Evolutionary conservation across 441 rosid species (phyloP).

Genomic region (Erysimum cheiri): DNA sequence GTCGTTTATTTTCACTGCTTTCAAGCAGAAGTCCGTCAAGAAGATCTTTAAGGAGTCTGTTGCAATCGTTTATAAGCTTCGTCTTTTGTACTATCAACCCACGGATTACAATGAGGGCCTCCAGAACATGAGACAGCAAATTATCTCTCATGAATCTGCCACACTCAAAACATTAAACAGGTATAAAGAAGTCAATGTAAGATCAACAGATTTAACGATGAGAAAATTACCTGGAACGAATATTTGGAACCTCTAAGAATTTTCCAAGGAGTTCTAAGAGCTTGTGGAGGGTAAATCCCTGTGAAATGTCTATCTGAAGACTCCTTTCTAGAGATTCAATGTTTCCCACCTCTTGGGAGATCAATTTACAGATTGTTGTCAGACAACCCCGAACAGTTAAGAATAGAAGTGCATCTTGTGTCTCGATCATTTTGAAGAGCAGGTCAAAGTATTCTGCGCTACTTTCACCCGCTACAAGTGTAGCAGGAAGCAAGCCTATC

Average conservation of each 20-base stretch:
- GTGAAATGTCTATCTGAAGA: conserved; percentile 98
- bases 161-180: conserved; percentile 43
- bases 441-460: conserved; percentile 98
- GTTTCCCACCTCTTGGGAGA: conserved; percentile 93
- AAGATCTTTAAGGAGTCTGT: conserved; percentile 93
- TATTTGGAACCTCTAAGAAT: conserved; percentile 93
- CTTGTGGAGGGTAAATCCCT: conserved; percentile 99
- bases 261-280: conserved; percentile 98
- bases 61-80: conserved; percentile 97
- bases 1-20: conserved; percentile 97
- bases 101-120: conserved; percentile 97
- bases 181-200: conserved; percentile 38
- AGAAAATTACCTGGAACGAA: conserved; percentile 82
- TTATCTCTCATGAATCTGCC: conserved; percentile 94
- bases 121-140: conserved; percentile 93
- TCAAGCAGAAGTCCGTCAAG: conserved; percentile 97
- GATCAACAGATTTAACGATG: conserved; percentile 34
- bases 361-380: conserved; percentile 81
- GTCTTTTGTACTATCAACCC: conserved; percentile 99
- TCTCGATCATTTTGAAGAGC: conserved; percentile 94
- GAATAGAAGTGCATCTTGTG: conserved; percentile 97
- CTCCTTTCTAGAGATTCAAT: conserved; percentile 96
- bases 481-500: conserved; percentile 86
- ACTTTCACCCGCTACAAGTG: conserved; percentile 97
- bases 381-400: conserved; percentile 96